A percentile compares a stretch with the other conserved stretches of the same genome.
Conservation (phyloP, 2,329 filamentous ascomycete species). For the Hypoxylon sp. region DNA sequence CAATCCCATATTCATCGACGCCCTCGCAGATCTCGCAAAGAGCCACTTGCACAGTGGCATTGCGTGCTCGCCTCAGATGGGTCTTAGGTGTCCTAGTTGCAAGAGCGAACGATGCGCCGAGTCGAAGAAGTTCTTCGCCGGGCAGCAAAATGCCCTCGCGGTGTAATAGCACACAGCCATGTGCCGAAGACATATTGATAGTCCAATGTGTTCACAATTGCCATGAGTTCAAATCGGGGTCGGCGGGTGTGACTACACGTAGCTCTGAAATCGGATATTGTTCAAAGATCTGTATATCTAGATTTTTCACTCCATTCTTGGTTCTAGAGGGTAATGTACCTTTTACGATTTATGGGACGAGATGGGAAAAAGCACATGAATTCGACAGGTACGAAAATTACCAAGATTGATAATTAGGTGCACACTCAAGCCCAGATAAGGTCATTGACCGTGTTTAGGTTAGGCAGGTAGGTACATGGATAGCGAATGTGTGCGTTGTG, state of each 20-base stretch:
- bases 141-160: slow-evolving; percentile 46
- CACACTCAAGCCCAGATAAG: too few relatives aligned
- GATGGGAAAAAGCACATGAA: slow-evolving; percentile 1
- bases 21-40: slow-evolving; percentile 87
- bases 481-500: background rate
- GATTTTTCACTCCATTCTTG: slow-evolving; percentile 2
- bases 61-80: slow-evolving; percentile 85
- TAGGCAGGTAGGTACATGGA: background rate
- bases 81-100: slow-evolving; percentile 91
- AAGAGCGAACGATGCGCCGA: slow-evolving; percentile 89
- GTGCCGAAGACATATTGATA: background rate
- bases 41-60: slow-evolving; percentile 78
- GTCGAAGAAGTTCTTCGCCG: slow-evolving; percentile 75
- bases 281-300: background rate
- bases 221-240: background rate
- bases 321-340: background rate
- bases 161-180: slow-evolving; percentile 26
- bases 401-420: background rate
- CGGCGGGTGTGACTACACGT: background rate
- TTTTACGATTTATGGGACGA: slow-evolving; percentile 1
- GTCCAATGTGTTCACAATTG: background rate
- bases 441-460: too few relatives aligned
- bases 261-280: background rate
- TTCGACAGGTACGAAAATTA: background rate
- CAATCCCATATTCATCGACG: slow-evolving; percentile 88